Evolutionary conservation across 139 green algal genomes (phyloP), one percentile per base, ranked within the genome.

Genomic region (Chlamydomonas schloesseri): DNA sequence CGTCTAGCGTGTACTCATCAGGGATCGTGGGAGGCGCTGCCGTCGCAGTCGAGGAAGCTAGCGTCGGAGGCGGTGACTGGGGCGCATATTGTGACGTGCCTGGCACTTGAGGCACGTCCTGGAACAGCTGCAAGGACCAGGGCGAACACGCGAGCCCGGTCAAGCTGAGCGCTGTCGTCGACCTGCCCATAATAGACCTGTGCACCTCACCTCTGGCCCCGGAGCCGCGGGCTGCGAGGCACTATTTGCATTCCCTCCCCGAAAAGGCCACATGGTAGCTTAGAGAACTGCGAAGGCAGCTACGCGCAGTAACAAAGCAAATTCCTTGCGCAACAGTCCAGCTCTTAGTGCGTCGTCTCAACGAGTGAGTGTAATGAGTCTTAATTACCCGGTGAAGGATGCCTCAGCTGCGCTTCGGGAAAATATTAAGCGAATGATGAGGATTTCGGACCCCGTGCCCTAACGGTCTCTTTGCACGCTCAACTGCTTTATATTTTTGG

Each of bases 1-100:
- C 97, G 70, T 99, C 96, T n/a, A 99, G 92, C 0, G 97, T 99
- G 88, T 95, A 97, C 47, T 94, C 93, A 20, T 93, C 81, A 1
- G 76, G 68, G 67, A 87, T 80, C 36, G 58, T 31, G 37, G 53
- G 71, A 9, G 80, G 81, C 69, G 26, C 4, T 17, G 60, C 60
- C 11, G 42, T 23, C 80, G 76, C 46, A 53, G 46, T 77, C 23
- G 71, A 81, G 28, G 70, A 37, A 33, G 47, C 37, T 3, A 87
- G 79, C 18, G 34, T 87, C 29, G 71, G 81, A 14, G 79, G 79
- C 3, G 81, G 69, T 8, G 81, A 79, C 60, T 33, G 34, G 47
- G 53, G 53, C 65, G n/a, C 28, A 42, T 21, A 46, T 10, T 34
- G 20, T 15, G 82, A 82, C 57, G 82, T 74, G 60, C 58, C 75